Percentiles rank a stretch among this genome's conserved stretches.
Conservation (phyloP, 768 basidiomycete species). For the Leccinellum rugosiceps region DNA sequence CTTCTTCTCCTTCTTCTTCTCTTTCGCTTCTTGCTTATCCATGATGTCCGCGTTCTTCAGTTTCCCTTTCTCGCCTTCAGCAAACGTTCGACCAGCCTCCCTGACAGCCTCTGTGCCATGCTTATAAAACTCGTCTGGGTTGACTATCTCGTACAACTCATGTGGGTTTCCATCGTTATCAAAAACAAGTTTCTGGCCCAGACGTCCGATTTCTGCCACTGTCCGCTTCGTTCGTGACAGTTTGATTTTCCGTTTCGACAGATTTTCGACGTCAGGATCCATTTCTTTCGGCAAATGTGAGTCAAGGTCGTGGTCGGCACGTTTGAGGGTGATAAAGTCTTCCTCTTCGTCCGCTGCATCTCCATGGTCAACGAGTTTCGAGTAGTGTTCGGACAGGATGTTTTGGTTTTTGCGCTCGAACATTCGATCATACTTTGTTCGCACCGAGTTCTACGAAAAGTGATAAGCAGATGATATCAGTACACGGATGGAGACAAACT, state of each 20-base stretch:
- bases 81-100: slow-evolving; percentile 66
- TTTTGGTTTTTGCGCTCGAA: slow-evolving; percentile 95
- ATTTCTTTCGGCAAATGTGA: slow-evolving; percentile 31
- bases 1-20: slow-evolving; percentile 91
- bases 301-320: slow-evolving; percentile 83
- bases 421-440: slow-evolving; percentile 98
- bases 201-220: slow-evolving; percentile 55
- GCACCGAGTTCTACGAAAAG: slow-evolving; percentile 41
- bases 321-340: slow-evolving; percentile 89
- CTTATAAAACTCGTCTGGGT: slow-evolving; percentile 68
- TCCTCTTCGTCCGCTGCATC: slow-evolving; percentile 54
- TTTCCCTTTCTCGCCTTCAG: slow-evolving; percentile 68
- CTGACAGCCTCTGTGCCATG: slow-evolving; percentile 63
- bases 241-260: slow-evolving; percentile 89
- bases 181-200: slow-evolving; percentile 77
- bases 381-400: slow-evolving; percentile 87
- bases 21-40: slow-evolving; percentile 82
- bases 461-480: background rate
- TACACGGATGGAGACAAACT: slow-evolving; percentile 31
- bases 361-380: slow-evolving; percentile 76
- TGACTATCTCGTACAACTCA: slow-evolving; percentile 79
- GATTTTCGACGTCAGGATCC: slow-evolving; percentile 40
- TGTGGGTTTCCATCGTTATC: slow-evolving; percentile 84
- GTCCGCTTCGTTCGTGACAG: slow-evolving; percentile 71
- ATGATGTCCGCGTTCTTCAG: slow-evolving; percentile 65